Evolutionary conservation across 75 land plant genomes (phyloP), one percentile per base, ranked within the genome.

Genomic region (Adiantum capillusveneris): DNA sequence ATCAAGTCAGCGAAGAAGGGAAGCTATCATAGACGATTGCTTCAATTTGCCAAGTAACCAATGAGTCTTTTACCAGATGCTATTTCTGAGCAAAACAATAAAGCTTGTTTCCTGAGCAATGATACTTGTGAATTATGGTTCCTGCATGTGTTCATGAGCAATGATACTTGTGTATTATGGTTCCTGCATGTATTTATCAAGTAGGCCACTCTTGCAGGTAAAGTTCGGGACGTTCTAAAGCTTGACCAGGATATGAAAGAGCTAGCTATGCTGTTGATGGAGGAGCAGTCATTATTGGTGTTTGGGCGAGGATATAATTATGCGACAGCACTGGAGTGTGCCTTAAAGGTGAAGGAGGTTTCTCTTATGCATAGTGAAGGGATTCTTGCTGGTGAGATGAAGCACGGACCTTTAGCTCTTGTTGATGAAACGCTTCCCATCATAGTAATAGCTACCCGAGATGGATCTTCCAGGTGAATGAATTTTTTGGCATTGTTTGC

Each of bases 311-410:
- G 98, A 6, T 89, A 84, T 65, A 94, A 94, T 64, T 94, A 86
- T 81, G 98, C 98, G 9, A 94, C 98, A 31, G 96, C 98, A 25
- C 53, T 94, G 41, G 98, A 94, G 55, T 96, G 98, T 73, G 98
- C 98, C 45, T 69, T 94, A 63, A 94, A 94, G 65, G 98, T 94
- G 49, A 94, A 88, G 60, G 98, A 94, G 52, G 96, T 94, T 12
- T 76, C 98, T 21, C 87, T 94, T 12, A 88, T 86, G 96, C 98
- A 88, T 65, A 94, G 96, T 75, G 96, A 94, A 66, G 98, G 98
- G 29, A 89, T 94, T 53, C 84, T 94, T 65, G 98, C 98, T 17
- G 98, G 98, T 37, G 98, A 94, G 75, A 94, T 94, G 98, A 94
- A 94, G 57, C 98, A 94, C 53, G 98, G 98, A 19, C 98, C 98